Percentiles rank a stretch among this genome's conserved stretches.
Evolutionary conservation across 1,284 basidiomycete species (phyloP).

Genomic region (Cystobasidiaceae sp.): DNA sequence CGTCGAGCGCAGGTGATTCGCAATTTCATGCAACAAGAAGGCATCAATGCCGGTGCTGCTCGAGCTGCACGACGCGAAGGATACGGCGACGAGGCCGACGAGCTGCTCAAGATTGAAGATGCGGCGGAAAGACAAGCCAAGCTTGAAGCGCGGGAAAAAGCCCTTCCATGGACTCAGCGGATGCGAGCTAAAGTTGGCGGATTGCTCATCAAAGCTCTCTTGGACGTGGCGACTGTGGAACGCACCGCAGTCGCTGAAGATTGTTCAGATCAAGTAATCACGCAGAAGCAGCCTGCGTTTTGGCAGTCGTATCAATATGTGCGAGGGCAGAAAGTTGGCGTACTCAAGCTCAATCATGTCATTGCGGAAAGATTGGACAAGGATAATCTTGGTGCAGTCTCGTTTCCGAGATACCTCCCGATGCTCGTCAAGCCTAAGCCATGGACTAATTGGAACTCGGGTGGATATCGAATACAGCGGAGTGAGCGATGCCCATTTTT

Average conservation of each 20-base stretch:
- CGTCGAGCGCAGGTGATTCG: not conserved
- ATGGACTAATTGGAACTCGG: slow-evolving; percentile 73
- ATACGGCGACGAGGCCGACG: slow-evolving; percentile 55
- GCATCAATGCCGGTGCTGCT: slow-evolving; percentile 30
- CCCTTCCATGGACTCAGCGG: slow-evolving; percentile 73
- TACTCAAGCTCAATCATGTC: slow-evolving; percentile 79
- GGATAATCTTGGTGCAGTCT: slow-evolving; percentile 65
- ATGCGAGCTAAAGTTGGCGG: slow-evolving; percentile 74
- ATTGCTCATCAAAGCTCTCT: slow-evolving; percentile 73
- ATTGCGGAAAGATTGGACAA: slow-evolving; percentile 73
- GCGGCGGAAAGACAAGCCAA: slow-evolving; percentile 36
- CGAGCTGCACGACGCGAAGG: slow-evolving; percentile 53
- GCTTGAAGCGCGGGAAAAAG: slow-evolving; percentile 52
- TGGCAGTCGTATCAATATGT: slow-evolving; percentile 87
- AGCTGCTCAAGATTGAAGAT: slow-evolving; percentile 48
- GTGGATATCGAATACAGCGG: slow-evolving; percentile 75
- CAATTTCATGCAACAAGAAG: slow-evolving; percentile 23
- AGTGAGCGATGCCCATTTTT: slow-evolving; percentile 51
- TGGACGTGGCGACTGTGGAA: slow-evolving; percentile 75
- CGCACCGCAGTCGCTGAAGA: slow-evolving; percentile 49
- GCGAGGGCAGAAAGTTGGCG: slow-evolving; percentile 84
- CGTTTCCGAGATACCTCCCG: slow-evolving; percentile 89
- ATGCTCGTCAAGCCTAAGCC: slow-evolving; percentile 90
- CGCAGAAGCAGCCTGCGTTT: slow-evolving; percentile 85
- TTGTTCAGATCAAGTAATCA: slow-evolving; percentile 30